Base-by-base conservation (phyloP, 805 yeast species). In the Sugiyamaella chiloensis region DNA sequence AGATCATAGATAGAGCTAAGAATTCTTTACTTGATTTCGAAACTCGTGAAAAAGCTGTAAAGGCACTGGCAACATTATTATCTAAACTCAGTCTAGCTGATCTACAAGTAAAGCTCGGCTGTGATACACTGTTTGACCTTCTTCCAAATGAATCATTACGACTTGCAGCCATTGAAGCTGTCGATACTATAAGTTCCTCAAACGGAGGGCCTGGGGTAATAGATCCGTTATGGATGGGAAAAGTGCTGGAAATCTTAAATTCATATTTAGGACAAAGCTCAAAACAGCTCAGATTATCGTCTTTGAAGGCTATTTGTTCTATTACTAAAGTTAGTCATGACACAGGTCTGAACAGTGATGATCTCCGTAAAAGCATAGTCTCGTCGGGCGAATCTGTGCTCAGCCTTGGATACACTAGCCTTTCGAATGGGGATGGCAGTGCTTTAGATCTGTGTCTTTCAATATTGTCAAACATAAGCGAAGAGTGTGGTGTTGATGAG, bases 71-170 rank as follows among this genome's bases (percentile, higher is more conserved):
- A 9, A 44, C 53, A 24, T 46, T 70, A 41, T 34, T 62, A 16
- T 48, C 52, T 14, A 40, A 43, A 2, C 56, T 54, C n/a, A 52
- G 56, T 1, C 31, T 66, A 23, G 57, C 65, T 12, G 21, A 49
- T 5, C 49, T 42, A 3, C 57, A 65, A 24, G 56, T 70, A 24
- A 52, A 45, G 3, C 52, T 61, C 7, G 58, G 67, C 7, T 66
- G 71, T 29, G 26, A 48, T 1, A 59, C 68, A 16, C 61, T 74
- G 24, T 48, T 57, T n/a, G 60, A 59, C 1, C 56, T 67, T 16
- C 59, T 71, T 48, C 57, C 62, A 26, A 65, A 64, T 50, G 72
- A 71, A 46, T 62, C 70, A 6, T 58, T 68, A 40, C 63, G 69
- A 2, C 49, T 58, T n/a, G 56, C 53, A 4, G 60, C 72, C 0